Evolutionary conservation across 1,284 basidiomycete genomes (phyloP).

Genomic region (Boletellus sp.): DNA sequence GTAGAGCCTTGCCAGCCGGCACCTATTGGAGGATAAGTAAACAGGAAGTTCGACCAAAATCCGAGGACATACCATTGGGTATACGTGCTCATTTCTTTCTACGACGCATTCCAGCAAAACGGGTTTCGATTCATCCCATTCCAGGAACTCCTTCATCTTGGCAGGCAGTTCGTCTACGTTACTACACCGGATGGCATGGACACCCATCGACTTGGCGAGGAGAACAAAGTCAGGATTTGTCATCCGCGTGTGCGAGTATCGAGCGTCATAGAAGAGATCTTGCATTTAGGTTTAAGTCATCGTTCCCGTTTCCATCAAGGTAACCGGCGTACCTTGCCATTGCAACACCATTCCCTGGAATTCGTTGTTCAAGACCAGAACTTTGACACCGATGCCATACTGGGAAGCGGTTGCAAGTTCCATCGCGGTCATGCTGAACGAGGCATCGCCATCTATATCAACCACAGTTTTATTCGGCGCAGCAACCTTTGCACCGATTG

Average conservation of each 20-base stretch:
- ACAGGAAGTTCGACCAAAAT: background rate
- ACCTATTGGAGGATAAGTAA: constrained; percentile 43
- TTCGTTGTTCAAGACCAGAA: constrained; percentile 87
- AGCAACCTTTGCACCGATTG: constrained; percentile 96
- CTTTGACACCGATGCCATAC: constrained; percentile 92
- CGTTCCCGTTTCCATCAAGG: background rate
- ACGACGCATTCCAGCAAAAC: constrained; percentile 90
- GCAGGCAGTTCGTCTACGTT: constrained; percentile 75
- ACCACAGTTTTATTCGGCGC: constrained; percentile 91
- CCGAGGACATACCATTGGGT: constrained; percentile 74
- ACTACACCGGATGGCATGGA: constrained; percentile 83
- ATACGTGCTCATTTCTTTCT: constrained; percentile 88
- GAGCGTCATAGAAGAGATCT: constrained; percentile 92
- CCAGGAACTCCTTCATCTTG: constrained; percentile 99
- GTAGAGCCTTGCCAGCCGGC: constrained; percentile 86
- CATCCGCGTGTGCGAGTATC: constrained; percentile 95
- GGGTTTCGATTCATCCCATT: constrained; percentile 85
- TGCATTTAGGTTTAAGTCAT: constrained; percentile 26
- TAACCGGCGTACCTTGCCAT: constrained; percentile 79
- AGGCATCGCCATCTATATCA: constrained; percentile 97
- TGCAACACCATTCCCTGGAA: constrained; percentile 99
- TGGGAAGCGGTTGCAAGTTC: constrained; percentile 93
- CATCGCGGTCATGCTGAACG: constrained; percentile 99
- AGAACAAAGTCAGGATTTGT: constrained; percentile 91
- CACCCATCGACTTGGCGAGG: constrained; percentile 87